Percentiles rank a stretch among this genome's conserved stretches.
phyloP scores from a whole-genome alignment of 148 eudicot genomes.

The Persicaria maculosa region DNA sequence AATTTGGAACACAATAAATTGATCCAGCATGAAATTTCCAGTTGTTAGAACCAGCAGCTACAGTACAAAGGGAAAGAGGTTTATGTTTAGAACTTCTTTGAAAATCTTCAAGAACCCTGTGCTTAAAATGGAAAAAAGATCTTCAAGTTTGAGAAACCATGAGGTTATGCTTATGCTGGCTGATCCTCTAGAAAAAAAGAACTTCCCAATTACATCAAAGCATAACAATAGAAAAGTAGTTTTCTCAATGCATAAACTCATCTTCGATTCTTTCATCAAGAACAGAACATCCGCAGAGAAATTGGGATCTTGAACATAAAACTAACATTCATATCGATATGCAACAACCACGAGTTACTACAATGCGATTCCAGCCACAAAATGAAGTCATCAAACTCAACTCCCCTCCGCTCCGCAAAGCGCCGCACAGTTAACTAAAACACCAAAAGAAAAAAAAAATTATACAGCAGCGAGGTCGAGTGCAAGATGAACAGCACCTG shows the following conservation, averaged over 20 bases:
- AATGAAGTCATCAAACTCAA: neutral
- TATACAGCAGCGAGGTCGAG: neutral
- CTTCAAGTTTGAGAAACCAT: neutral
- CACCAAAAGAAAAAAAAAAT: neutral
- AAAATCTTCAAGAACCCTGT: neutral
- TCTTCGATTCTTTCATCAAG: neutral
- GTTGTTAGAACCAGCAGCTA: neutral
- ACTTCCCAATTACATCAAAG: neutral
- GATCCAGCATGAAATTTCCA: neutral
- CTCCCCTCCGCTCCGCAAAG: neutral
- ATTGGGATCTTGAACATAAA: conserved; percentile 1
- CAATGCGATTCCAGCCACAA: neutral
- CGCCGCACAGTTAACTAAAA: neutral
- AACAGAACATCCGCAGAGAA: neutral
- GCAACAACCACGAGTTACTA: neutral
- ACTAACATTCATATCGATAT: conserved; percentile 1
- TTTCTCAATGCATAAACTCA: neutral
- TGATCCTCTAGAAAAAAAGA: neutral
- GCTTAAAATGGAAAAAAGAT: neutral
- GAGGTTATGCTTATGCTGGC: no score
- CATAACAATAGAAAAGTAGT: neutral
- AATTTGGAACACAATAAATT: neutral
- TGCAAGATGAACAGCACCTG: conserved; percentile 39
- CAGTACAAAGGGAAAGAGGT: neutral
- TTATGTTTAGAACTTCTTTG: neutral